phyloP scores from a whole-genome alignment of 345 rosid species.

The Arabidopsis suecica region DNA sequence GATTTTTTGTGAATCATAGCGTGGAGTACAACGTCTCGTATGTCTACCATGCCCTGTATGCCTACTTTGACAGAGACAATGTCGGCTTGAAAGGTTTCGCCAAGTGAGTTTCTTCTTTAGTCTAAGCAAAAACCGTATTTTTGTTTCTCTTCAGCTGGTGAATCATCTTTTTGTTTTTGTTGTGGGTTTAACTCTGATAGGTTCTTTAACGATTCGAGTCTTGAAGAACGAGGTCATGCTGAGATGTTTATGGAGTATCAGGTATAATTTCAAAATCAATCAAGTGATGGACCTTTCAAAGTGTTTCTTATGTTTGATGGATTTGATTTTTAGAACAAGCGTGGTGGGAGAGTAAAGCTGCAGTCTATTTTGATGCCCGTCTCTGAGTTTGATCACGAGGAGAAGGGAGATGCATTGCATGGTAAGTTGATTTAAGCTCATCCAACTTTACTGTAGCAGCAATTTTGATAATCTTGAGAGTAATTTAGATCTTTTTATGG shows the following conservation, averaged over 20 bases:
- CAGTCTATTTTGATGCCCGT: slow-evolving; percentile 62
- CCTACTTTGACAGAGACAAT: slow-evolving; percentile 84
- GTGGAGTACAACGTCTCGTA: slow-evolving; percentile 87
- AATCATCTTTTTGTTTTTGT: background rate
- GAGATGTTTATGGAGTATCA: slow-evolving; percentile 81
- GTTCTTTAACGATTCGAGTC: slow-evolving; percentile 79
- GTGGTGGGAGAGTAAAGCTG: slow-evolving; percentile 74
- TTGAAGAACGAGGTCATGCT: slow-evolving; percentile 85
- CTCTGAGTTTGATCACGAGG: slow-evolving; percentile 71
- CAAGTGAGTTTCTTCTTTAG: slow-evolving; percentile 53
- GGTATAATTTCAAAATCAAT: slow-evolving; percentile 37
- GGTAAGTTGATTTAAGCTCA: slow-evolving; percentile 49
- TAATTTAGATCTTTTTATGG: background rate
- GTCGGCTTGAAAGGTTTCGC: slow-evolving; percentile 77
- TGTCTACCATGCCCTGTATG: slow-evolving; percentile 77
- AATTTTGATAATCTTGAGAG: background rate
- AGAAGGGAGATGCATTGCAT: slow-evolving; percentile 82
- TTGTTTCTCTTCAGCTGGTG: background rate
- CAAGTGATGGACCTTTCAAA: background rate
- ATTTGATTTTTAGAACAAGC: slow-evolving; percentile 53
- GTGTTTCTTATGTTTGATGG: slow-evolving; percentile 16
- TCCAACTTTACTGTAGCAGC: background rate
- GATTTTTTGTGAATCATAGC: slow-evolving; percentile 45
- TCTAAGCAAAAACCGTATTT: background rate
- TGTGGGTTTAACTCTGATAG: slow-evolving; percentile 40